These are phyloP conservation scores for Lotmaria passim DNA, from an alignment of 208 protist species.

Conservation along the genomic window DNA sequence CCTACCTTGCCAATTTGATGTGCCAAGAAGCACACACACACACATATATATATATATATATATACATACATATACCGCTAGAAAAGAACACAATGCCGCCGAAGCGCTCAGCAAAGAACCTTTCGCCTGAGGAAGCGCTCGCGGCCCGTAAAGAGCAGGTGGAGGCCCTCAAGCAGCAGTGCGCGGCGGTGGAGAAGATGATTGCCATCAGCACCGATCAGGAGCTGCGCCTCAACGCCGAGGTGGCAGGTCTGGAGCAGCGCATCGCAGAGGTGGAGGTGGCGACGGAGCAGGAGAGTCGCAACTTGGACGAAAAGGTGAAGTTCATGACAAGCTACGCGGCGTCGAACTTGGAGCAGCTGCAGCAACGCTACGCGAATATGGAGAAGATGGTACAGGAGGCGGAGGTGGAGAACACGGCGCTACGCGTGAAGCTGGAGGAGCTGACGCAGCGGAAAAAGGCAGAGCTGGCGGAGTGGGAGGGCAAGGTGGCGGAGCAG, in stretches of 20 bases:
- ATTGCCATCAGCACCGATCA: slow-evolving; percentile 84
- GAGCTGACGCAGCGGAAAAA: slow-evolving; percentile 57
- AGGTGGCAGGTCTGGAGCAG: slow-evolving; percentile 59
- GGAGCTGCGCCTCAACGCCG: slow-evolving; percentile 46
- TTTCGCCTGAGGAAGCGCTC: slow-evolving; percentile 60
- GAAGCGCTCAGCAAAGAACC: slow-evolving; percentile 51
- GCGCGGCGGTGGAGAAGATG: slow-evolving; percentile 79
- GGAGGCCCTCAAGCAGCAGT: slow-evolving; percentile 60
- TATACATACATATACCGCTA: not conserved
- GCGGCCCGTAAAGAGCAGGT: slow-evolving; percentile 68
- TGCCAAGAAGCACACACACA: too few species aligned
- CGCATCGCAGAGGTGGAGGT: slow-evolving; percentile 67
- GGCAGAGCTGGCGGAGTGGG: slow-evolving; percentile 78
- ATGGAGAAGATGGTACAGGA: slow-evolving; percentile 71
- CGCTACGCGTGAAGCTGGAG: slow-evolving; percentile 58
- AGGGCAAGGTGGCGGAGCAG: slow-evolving; percentile 80
- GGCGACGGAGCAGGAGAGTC: slow-evolving; percentile 55
- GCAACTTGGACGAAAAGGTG: slow-evolving; percentile 59
- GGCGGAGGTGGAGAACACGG: slow-evolving; percentile 73
- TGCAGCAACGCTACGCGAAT: slow-evolving; percentile 71
- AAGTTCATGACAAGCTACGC: slow-evolving; percentile 71
- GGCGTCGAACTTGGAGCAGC: slow-evolving; percentile 77
- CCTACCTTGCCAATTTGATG: too few species aligned
- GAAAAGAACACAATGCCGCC: slow-evolving; percentile 25
- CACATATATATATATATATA: too few species aligned